phyloP scores from a whole-genome alignment of 768 basidiomycete genomes.

The Hirschioporus abietinus region DNA sequence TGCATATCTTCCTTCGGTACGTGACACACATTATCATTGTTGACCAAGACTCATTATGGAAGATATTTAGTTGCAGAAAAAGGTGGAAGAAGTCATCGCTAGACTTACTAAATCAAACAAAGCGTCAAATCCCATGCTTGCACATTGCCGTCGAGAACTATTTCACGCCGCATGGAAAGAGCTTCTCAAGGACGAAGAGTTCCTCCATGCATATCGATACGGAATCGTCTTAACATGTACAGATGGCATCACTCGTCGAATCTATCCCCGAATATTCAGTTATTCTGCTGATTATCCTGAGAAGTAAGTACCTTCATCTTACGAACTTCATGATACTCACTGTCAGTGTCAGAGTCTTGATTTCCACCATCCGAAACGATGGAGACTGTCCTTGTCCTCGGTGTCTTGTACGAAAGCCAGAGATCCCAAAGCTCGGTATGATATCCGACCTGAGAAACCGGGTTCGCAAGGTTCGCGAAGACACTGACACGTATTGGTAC shows the following conservation, averaged over 20 bases:
- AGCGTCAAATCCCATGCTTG: neutral
- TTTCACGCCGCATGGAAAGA: constrained; percentile 10
- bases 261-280: constrained; percentile 15
- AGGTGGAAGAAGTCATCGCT: neutral
- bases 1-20: constrained; percentile 20
- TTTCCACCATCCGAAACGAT: constrained; percentile 14
- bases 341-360: constrained; percentile 8
- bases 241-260: constrained; percentile 9
- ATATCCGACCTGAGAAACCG: constrained; percentile 12
- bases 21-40: neutral
- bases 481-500: constrained; percentile 9
- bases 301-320: constrained; percentile 11
- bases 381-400: constrained; percentile 18
- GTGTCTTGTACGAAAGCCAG: constrained; percentile 10
- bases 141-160: constrained; percentile 10
- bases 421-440: constrained; percentile 20
- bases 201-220: constrained; percentile 7
- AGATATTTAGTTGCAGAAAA: neutral
- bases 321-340: neutral
- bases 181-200: constrained; percentile 5
- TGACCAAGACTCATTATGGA: neutral
- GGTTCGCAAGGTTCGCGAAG: constrained; percentile 9
- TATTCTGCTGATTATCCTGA: constrained; percentile 19
- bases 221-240: constrained; percentile 9
- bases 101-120: neutral